A percentile compares a stretch with the other conserved stretches of the same genome.
Conservation (phyloP, 768 basidiomycete genomes). For the Leccinellum luteum region DNA sequence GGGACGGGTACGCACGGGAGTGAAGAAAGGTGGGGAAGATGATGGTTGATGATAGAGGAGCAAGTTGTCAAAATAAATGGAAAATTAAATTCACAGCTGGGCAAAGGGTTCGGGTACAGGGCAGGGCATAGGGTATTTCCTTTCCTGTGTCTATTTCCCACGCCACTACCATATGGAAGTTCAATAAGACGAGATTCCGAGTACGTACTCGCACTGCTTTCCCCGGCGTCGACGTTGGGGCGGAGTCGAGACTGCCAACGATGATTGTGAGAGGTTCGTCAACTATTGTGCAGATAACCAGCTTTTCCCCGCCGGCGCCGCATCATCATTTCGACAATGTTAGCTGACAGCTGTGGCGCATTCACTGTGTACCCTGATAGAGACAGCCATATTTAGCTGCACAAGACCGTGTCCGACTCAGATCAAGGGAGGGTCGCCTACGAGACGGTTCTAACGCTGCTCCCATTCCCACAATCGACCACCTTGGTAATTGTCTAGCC, state of each 20-base stretch:
- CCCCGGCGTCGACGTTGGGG: background rate
- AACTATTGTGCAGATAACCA: background rate
- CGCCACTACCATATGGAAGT: slow-evolving; percentile 24
- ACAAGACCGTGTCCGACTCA: slow-evolving; percentile 3
- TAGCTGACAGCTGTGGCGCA: background rate
- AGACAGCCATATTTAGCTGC: slow-evolving; percentile 9
- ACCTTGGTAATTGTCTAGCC: slow-evolving; percentile 13
- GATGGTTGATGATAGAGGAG: slow-evolving; percentile 47
- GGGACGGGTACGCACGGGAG: slow-evolving; percentile 40
- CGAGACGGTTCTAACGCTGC: background rate
- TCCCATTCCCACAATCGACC: background rate
- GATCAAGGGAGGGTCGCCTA: slow-evolving; percentile 1
- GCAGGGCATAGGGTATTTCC: slow-evolving; percentile 35
- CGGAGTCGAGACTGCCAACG: background rate
- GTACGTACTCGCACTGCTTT: background rate
- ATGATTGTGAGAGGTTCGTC: background rate
- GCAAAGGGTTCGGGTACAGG: slow-evolving; percentile 67
- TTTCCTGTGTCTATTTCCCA: slow-evolving; percentile 9
- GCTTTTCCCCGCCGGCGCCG: background rate
- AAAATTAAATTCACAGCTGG: slow-evolving; percentile 67
- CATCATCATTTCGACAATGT: background rate
- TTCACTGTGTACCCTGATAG: background rate
- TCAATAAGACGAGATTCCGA: too few relatives aligned
- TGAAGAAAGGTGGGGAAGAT: slow-evolving; percentile 38
- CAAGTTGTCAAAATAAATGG: slow-evolving; percentile 47